phyloP scores from a whole-genome alignment of 2,329 filamentous ascomycete species.

The Colletotrichum phormii region DNA sequence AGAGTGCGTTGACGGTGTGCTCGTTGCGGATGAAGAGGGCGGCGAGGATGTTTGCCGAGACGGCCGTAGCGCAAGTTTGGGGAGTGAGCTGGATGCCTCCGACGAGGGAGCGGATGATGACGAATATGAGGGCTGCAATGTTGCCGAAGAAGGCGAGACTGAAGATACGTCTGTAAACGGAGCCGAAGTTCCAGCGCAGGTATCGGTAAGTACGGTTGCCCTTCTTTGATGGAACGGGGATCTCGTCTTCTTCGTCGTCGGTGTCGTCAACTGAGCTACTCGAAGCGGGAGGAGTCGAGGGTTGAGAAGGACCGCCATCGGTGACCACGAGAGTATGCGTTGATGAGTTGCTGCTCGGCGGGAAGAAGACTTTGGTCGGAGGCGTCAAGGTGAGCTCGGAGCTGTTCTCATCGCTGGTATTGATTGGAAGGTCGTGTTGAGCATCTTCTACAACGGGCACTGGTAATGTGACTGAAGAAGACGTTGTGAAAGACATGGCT shows the following conservation, averaged over 20 bases:
- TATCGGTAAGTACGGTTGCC: constrained; percentile 52
- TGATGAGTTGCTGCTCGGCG: constrained; percentile 18
- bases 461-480: constrained; percentile 24
- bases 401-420: not conserved
- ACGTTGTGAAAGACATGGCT: constrained; percentile 16
- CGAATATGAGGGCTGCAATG: constrained; percentile 56
- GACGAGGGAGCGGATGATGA: constrained; percentile 42
- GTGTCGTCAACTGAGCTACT: not conserved
- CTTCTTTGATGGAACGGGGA: constrained; percentile 53
- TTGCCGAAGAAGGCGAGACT: constrained; percentile 64
- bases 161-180: constrained; percentile 68
- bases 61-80: constrained; percentile 47
- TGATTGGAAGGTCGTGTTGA: not conserved
- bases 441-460: constrained; percentile 13
- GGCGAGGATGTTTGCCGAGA: constrained; percentile 56
- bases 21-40: constrained; percentile 67
- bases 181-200: constrained; percentile 58
- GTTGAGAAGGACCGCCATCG: not conserved
- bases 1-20: constrained; percentile 63
- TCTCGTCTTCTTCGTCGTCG: constrained; percentile 38
- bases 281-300: not conserved
- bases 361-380: constrained; percentile 16
- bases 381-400: not conserved
- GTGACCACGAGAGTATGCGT: constrained; percentile 22
- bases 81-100: constrained; percentile 31